A percentile compares a stretch with the other conserved stretches of the same genome.
Evolutionary conservation across 2,329 filamentous ascomycete genomes (phyloP).

Genomic region (Fusarium chlamydosporum): DNA sequence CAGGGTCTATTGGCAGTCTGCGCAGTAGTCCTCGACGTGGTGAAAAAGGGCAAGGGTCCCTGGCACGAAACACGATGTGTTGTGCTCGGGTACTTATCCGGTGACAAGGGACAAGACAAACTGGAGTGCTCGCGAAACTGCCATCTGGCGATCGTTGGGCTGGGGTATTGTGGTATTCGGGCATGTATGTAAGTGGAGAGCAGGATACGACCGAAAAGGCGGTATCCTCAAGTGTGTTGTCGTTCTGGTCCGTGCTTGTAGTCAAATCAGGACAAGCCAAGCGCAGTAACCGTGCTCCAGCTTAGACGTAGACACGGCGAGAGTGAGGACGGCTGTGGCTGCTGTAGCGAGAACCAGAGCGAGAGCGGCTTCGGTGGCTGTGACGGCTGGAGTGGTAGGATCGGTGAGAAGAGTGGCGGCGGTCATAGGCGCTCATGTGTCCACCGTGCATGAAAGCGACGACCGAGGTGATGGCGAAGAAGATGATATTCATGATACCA

Average conservation of each 20-base stretch:
- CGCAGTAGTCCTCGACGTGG: slow-evolving; percentile 7
- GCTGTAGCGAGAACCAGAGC: slow-evolving; percentile 57
- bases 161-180: slow-evolving; percentile 38
- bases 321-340: slow-evolving; percentile 65
- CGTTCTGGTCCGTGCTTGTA: slow-evolving; percentile 11
- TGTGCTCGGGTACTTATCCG: slow-evolving; percentile 15
- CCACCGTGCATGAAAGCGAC: slow-evolving; percentile 74
- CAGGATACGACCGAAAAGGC: slow-evolving; percentile 2
- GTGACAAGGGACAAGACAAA: slow-evolving; percentile 15
- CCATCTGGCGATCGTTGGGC: slow-evolving; percentile 29
- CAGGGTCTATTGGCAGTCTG: slow-evolving; percentile 10
- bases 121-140: slow-evolving; percentile 22
- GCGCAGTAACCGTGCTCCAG: not conserved
- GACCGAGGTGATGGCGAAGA: slow-evolving; percentile 83
- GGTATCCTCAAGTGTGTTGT: slow-evolving; percentile 5
- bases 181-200: slow-evolving; percentile 26
- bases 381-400: slow-evolving; percentile 58
- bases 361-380: slow-evolving; percentile 58
- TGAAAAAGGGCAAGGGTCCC: not conserved
- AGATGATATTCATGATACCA: slow-evolving; percentile 87
- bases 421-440: slow-evolving; percentile 62
- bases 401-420: slow-evolving; percentile 51
- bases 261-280: not conserved
- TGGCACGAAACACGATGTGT: slow-evolving; percentile 17
- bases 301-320: slow-evolving; percentile 64